Base-by-base conservation (phyloP, 2,329 filamentous ascomycete genomes). In the Penicillium olsonii region DNA sequence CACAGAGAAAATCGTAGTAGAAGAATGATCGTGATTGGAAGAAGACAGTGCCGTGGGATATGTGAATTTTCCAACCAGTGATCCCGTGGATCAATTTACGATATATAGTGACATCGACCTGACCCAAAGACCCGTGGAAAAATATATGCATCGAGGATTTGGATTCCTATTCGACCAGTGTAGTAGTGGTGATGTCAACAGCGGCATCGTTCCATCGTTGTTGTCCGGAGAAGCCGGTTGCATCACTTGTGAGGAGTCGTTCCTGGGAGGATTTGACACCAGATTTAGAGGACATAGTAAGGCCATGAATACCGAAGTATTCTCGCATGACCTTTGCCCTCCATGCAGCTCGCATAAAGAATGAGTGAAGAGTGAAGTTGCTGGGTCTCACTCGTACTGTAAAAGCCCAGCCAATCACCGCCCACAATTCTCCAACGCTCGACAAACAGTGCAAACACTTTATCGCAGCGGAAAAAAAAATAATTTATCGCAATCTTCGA, bases 391-490 rank as follows among this genome's bases (percentile, higher is more conserved):
- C n/a, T n/a, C n/a, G n/a, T n/a, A n/a, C n/a, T n/a, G n/a, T n/a
- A n/a, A n/a, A n/a, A n/a, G n/a, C 26, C 20, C 14, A 45, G 24
- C n/a, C 33, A 48, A 42, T 47, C 42, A 47, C 14, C 4, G 3
- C 29, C 11, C n/a, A 7, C 9, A 11, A 33, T 33, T n/a, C 8
- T n/a, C 12, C 3, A 43, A 19, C 3, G 14, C 12, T 10, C 1
- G n/a, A 17, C 57, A 61, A 61, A 60, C 50, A 50, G 41, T 56
- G 53, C 55, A 60, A 60, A 60, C 55, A 31, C 33, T 48, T 51
- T 60, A 60, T 60, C 57, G 46, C 46, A 45, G 44, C 50, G 44
- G 35, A 48, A 56, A 61, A 53, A 56, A 62, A 61, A 61, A 55
- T 55, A 57, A 57, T 62, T 61, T 61, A 62, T 62, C 59, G 54